These are phyloP conservation scores for Saprolegnia diclina DNA, from an alignment of 352 stramenopile species.

Conservation along the genomic window DNA sequence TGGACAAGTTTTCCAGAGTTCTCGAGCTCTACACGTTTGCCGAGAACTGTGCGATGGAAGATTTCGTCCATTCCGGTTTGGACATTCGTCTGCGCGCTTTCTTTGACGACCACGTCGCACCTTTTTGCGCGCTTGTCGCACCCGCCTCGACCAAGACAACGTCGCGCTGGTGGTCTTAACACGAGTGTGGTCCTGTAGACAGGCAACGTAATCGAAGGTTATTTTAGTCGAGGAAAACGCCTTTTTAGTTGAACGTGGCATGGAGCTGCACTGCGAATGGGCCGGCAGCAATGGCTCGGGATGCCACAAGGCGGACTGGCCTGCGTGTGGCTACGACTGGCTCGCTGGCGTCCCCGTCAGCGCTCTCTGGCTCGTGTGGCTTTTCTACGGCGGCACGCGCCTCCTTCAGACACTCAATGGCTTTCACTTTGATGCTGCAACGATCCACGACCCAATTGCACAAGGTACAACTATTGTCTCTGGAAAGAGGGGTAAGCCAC, in stretches of 20 bases:
- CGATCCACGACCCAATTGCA: neutral
- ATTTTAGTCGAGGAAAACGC: no score
- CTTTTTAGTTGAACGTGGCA: no score
- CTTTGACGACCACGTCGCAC: neutral
- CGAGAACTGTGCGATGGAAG: neutral
- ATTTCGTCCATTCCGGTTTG: neutral
- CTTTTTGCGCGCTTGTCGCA: no score
- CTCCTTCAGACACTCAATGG: neutral
- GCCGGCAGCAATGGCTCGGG: no score
- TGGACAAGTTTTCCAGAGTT: neutral
- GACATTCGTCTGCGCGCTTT: neutral
- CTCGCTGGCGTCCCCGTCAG: constrained; percentile 12
- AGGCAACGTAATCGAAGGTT: no score
- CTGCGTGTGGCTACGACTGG: constrained; percentile 22
- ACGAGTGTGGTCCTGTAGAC: no score
- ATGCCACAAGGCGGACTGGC: constrained; percentile 21
- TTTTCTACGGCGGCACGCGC: neutral
- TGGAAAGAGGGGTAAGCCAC: neutral
- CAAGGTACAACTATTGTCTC: neutral
- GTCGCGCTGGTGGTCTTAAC: no score
- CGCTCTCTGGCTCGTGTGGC: constrained; percentile 13
- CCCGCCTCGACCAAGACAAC: no score
- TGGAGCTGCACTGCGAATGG: no score
- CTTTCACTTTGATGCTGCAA: neutral
- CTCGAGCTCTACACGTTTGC: neutral